Evolutionary conservation across 2,329 filamentous ascomycete genomes (phyloP).

Genomic region (Alternaria alternata): DNA sequence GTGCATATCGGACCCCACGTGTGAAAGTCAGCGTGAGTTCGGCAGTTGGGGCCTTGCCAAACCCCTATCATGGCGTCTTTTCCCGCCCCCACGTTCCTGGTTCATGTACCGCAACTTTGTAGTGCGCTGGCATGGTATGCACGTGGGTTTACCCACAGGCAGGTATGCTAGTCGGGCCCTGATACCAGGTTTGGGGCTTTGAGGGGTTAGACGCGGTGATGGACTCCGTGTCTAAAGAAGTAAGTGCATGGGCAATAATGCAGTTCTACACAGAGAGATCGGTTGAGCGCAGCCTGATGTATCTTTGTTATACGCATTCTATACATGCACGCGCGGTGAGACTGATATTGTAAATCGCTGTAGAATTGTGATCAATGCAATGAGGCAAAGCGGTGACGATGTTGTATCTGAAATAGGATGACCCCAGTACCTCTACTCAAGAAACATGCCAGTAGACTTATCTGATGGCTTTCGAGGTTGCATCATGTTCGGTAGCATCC

Average conservation of each 20-base stretch:
- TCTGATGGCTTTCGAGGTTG: slow-evolving; percentile 25
- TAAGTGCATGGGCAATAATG: not conserved
- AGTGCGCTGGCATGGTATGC: not conserved
- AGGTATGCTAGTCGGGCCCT: not conserved
- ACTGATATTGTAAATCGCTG: not conserved
- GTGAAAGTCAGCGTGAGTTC: not conserved
- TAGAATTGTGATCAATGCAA: not conserved
- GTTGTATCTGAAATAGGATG: not conserved
- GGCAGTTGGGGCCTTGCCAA: not conserved
- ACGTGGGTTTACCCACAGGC: not conserved
- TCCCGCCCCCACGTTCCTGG: not conserved
- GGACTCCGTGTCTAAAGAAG: not conserved
- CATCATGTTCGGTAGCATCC: slow-evolving; percentile 42
- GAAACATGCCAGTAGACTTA: not conserved
- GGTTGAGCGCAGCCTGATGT: not conserved
- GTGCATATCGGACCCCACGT: not conserved
- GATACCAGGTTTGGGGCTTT: not conserved
- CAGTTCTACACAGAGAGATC: not conserved
- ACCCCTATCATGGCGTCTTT: not conserved
- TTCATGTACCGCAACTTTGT: not conserved
- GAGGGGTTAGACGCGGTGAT: not conserved
- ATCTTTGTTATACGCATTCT: not conserved
- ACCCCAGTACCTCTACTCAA: not conserved
- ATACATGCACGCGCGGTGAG: not conserved
- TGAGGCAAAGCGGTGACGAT: not conserved